Conservation (phyloP, 2,329 filamentous ascomycete genomes). For the Pseudocercospora eumusae region DNA sequence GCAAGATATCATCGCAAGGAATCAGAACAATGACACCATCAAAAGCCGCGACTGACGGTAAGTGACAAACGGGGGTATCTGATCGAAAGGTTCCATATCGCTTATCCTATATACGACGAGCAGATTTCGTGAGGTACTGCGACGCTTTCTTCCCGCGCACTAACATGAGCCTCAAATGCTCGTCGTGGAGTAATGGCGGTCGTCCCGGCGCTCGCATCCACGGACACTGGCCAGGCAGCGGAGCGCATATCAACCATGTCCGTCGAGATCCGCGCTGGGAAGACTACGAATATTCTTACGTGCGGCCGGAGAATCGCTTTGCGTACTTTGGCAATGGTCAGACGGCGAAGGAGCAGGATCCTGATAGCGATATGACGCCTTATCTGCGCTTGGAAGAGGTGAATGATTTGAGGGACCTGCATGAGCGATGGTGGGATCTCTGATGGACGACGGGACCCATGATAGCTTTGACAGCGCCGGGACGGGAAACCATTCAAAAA, state of each 20-base stretch:
- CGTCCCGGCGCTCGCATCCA: constrained; percentile 64
- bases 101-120: background rate
- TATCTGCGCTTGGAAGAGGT: constrained; percentile 61
- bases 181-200: constrained; percentile 72
- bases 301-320: constrained; percentile 54
- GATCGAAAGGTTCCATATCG: background rate
- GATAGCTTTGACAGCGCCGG: constrained; percentile 11
- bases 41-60: constrained; percentile 55
- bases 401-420: constrained; percentile 62
- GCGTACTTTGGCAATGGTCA: constrained; percentile 69
- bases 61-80: background rate
- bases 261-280: constrained; percentile 60
- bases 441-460: constrained; percentile 13
- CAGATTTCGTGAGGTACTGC: constrained; percentile 30
- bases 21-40: constrained; percentile 63
- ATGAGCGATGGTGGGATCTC: constrained; percentile 64
- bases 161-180: constrained; percentile 63
- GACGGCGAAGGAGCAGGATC: constrained; percentile 60
- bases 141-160: constrained; percentile 56
- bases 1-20: constrained; percentile 61
- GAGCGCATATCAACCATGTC: constrained; percentile 60
- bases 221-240: constrained; percentile 70
- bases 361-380: constrained; percentile 60
- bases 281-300: constrained; percentile 58
- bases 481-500: constrained; percentile 2